Base-by-base conservation (phyloP, 1,139 yeast species). In the Candida frijolesensis region DNA sequence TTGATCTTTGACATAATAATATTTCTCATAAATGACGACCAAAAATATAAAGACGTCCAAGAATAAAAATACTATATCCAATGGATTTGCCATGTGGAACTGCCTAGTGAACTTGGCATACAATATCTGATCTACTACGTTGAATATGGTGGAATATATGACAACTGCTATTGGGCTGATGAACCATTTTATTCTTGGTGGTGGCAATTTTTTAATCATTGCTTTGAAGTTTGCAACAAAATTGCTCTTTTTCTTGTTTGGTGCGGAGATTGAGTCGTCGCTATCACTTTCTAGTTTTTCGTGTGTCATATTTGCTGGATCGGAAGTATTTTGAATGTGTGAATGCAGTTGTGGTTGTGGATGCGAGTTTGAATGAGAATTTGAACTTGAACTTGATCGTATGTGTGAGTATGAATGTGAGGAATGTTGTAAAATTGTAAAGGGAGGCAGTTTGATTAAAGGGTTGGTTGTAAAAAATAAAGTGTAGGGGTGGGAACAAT, bases 141-240 rank as follows among this genome's bases (percentile, higher is more conserved):
- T 55, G 33, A 55, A 52, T 10, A 46, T 38, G 19, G 55, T 51
- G 22, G 54, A 45, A 39, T 51, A 52, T 2, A 52, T 14, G 10
- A 54, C 48, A 4, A 55, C 37, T 5, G 56, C 50, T 19, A 43
- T 19, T 12, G 55, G 53, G 37, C 42, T 16, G 11, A 44, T 47
- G 1, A 56, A 9, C 53, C 53, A 50, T 39, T 45, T 46, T 34
- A 50, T n/a, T 22, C 40, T 40, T 12, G 44, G 50, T 7, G 47
- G 38, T 2, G 47, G 46, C 4, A 35, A 11, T 4, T 29, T 33
- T 32, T 46, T 34, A 14, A 45, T 11, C 8, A 38, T 19, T 38
- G 42, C 16, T 38, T 22, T 19, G 18, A 19, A 25, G n/a, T 38
- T 38, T 18, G 30, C 30, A 22, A 38, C 29, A 38, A 12, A 38